Evolutionary conservation across 495 filamentous ascomycete genomes (phyloP).

Genomic region (Endocarpon pusillum): DNA sequence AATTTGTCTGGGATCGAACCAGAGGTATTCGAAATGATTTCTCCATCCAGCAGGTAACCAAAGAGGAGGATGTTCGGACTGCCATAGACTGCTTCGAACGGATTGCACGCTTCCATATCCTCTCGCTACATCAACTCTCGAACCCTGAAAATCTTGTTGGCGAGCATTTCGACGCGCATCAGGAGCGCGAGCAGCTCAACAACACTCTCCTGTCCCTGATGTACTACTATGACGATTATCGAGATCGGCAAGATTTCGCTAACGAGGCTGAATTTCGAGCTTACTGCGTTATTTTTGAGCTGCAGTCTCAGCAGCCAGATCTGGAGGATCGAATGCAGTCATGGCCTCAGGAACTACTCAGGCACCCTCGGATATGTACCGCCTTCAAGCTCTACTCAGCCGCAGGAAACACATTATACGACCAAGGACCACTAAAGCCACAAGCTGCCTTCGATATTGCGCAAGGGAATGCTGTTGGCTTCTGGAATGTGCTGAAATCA

Average conservation of each 20-base stretch:
- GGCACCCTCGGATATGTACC: conserved; percentile 38
- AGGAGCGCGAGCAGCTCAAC: conserved; percentile 85
- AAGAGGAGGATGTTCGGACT: conserved; percentile 44
- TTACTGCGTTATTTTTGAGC: conserved; percentile 75
- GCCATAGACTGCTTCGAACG: conserved; percentile 72
- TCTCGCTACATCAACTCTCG: conserved; percentile 71
- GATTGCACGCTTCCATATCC: conserved; percentile 81
- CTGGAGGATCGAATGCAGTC: conserved; percentile 57
- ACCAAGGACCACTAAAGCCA: conserved; percentile 45
- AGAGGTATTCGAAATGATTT: conserved; percentile 87
- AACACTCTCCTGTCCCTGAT: conserved; percentile 75
- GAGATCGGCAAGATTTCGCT: conserved; percentile 29
- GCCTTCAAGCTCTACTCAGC: conserved; percentile 56
- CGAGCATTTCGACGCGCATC: conserved; percentile 66
- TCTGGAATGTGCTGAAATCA: conserved; percentile 59
- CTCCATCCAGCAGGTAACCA: conserved; percentile 66
- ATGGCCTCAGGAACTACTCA: conserved; percentile 43
- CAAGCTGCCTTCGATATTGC: conserved; percentile 35
- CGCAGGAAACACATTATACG: conserved; percentile 44
- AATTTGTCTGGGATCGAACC: conserved; percentile 89
- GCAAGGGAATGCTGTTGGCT: conserved; percentile 47
- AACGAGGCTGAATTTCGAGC: conserved; percentile 86
- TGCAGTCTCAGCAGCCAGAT: conserved; percentile 49
- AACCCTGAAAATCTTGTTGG: conserved; percentile 36
- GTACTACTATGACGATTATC: conserved; percentile 71